Conservation (phyloP, 2,329 filamentous ascomycete genomes). For the Beauveria sp. region DNA sequence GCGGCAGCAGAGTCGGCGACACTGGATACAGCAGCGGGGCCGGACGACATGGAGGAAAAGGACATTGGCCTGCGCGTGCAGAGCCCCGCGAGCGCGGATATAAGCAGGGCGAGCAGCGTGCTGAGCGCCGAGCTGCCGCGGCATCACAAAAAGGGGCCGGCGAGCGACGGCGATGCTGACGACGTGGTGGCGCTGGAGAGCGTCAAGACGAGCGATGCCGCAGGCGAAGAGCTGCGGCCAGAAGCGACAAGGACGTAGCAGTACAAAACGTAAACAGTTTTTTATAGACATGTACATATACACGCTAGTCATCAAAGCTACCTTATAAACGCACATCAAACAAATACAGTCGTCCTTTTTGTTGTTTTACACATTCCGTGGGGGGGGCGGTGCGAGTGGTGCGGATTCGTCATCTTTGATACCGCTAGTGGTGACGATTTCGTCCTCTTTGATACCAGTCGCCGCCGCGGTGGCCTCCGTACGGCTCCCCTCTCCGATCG, state of each 20-base stretch:
- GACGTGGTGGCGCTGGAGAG: slow-evolving; percentile 21
- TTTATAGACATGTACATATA: not conserved
- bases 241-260: slow-evolving; percentile 1
- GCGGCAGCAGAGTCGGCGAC: slow-evolving; percentile 21
- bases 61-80: slow-evolving; percentile 61
- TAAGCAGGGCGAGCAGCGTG: slow-evolving; percentile 68
- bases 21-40: slow-evolving; percentile 26
- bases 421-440: slow-evolving; percentile 25
- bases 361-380: no score
- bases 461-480: slow-evolving; percentile 27
- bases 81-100: slow-evolving; percentile 55
- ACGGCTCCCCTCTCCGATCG: slow-evolving; percentile 25
- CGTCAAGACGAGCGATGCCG: slow-evolving; percentile 29
- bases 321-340: not conserved
- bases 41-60: slow-evolving; percentile 47
- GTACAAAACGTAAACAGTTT: not conserved
- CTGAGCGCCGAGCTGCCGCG: slow-evolving; percentile 27
- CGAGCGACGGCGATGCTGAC: not conserved
- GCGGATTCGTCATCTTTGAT: slow-evolving; percentile 18
- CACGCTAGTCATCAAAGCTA: not conserved
- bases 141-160: slow-evolving; percentile 3
- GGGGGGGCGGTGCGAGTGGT: not conserved
- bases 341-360: not conserved
- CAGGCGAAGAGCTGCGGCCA: slow-evolving; percentile 25
- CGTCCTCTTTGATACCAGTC: slow-evolving; percentile 27